These are phyloP conservation scores for Hydnomerulius pinastri DNA, from an alignment of 768 basidiomycete genomes.

Conservation along the genomic window DNA sequence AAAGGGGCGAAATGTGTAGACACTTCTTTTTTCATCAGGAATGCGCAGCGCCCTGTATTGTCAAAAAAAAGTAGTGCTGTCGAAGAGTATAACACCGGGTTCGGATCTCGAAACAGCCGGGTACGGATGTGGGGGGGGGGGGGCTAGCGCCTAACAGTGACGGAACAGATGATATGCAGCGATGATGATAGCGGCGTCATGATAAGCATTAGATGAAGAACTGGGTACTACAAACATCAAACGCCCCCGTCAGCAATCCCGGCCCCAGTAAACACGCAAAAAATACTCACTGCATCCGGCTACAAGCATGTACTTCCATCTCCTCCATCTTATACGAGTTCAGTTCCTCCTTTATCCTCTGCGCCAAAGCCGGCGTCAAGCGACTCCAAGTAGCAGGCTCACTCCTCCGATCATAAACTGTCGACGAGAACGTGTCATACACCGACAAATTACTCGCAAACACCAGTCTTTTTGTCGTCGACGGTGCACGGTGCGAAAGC, in stretches of 20 bases:
- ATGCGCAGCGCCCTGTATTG: conserved; percentile 32
- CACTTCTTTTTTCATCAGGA: conserved; percentile 25
- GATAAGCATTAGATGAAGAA: conserved; percentile 71
- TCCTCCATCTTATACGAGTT: conserved; percentile 99
- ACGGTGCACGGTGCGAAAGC: conserved; percentile 70
- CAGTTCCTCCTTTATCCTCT: conserved; percentile 96
- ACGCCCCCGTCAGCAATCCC: conserved; percentile 4
- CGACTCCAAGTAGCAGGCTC: conserved; percentile 98
- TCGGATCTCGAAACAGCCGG: conserved; percentile 15
- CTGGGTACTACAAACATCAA: conserved; percentile 60
- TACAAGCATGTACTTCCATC: conserved; percentile 97
- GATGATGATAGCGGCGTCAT: conserved; percentile 20
- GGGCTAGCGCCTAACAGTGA: conserved; percentile 31
- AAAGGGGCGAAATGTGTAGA: conserved; percentile 9
- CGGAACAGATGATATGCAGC: conserved; percentile 27
- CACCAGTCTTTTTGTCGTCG: conserved; percentile 73
- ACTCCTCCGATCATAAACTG: conserved; percentile 91
- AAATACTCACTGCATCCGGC: conserved; percentile 79
- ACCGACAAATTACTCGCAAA: conserved; percentile 94
- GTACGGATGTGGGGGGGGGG: conserved; percentile 24
- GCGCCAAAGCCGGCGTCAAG: conserved; percentile 90
- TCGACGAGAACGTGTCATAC: conserved; percentile 93
- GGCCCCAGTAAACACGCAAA: conserved; percentile 7
- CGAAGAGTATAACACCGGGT: conserved; percentile 28
- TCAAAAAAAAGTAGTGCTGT: conserved; percentile 19